Evolutionary conservation across 129 eudicot genomes (phyloP).

Genomic region (carrot (Daucus carota)): DNA sequence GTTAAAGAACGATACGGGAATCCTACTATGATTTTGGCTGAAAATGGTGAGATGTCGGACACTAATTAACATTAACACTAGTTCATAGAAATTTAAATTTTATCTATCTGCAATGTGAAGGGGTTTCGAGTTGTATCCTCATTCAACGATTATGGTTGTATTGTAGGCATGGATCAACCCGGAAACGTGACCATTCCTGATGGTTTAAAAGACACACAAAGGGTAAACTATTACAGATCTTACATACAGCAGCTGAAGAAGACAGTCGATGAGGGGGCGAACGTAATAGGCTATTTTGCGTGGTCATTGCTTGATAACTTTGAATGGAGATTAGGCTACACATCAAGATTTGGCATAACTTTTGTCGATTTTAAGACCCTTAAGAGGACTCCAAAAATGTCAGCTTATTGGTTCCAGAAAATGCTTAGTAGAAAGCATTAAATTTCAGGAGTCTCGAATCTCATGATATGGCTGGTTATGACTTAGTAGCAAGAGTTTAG

Average conservation of each 20-base stretch:
- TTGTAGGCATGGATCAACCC: conserved; percentile 87
- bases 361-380: conserved; percentile 78
- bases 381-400: conserved; percentile 81
- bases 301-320: conserved; percentile 92
- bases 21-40: conserved; percentile 68
- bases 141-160: background rate
- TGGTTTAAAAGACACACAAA: conserved; percentile 50
- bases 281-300: conserved; percentile 82
- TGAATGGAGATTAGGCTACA: conserved; percentile 92
- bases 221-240: conserved; percentile 69
- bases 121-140: background rate
- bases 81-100: too few relatives aligned
- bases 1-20: conserved; percentile 71
- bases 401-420: conserved; percentile 86
- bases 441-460: background rate
- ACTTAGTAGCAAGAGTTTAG: background rate
- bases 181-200: conserved; percentile 66
- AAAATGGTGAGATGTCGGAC: conserved; percentile 53
- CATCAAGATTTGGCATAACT: conserved; percentile 83
- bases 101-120: background rate
- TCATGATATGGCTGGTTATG: background rate
- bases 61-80: background rate
- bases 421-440: conserved; percentile 35
- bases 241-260: conserved; percentile 56
- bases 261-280: conserved; percentile 67